These are phyloP conservation scores for Eimeria mitis DNA, from an alignment of 169 alveolate genomes.

Conservation along the genomic window DNA sequence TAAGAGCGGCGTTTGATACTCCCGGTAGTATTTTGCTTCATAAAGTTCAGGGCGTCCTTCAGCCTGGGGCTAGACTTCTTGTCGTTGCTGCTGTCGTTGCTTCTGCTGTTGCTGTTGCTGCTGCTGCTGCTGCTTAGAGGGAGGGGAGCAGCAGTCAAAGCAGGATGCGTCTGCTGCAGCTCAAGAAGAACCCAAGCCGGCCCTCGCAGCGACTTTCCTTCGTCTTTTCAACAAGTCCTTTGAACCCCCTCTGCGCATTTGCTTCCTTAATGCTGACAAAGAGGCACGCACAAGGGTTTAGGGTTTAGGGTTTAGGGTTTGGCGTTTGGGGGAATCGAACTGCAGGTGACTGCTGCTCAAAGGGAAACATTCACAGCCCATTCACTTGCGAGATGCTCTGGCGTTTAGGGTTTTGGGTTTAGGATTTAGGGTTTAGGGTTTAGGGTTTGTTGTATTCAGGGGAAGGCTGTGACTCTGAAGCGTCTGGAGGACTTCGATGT, in stretches of 20 bases:
- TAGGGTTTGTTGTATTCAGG: neutral
- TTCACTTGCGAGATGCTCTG: neutral
- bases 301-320: neutral
- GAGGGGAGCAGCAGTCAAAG: conserved; percentile 16
- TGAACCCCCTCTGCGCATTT: conserved; percentile 57
- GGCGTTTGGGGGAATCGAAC: neutral
- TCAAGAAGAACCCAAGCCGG: neutral
- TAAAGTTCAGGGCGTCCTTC: neutral
- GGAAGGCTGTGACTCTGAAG: conserved; percentile 36
- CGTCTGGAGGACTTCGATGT: conserved; percentile 50
- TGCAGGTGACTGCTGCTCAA: neutral
- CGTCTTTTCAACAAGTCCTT: conserved; percentile 39
- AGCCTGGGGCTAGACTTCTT: neutral
- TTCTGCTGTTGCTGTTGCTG: neutral
- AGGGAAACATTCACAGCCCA: neutral
- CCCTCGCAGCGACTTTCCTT: conserved; percentile 43
- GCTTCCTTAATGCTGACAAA: conserved; percentile 45
- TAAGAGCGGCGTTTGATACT: neutral
- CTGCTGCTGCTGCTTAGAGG: neutral
- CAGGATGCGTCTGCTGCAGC: conserved; percentile 22
- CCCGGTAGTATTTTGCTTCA: neutral
- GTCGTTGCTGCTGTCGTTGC: neutral
- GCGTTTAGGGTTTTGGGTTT: neutral
- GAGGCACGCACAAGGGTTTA: neutral
- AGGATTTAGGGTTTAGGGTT: neutral